These are phyloP conservation scores for Wickerhamomyces sp. DNA, from an alignment of 1,139 yeast genomes.

Conservation along the genomic window DNA sequence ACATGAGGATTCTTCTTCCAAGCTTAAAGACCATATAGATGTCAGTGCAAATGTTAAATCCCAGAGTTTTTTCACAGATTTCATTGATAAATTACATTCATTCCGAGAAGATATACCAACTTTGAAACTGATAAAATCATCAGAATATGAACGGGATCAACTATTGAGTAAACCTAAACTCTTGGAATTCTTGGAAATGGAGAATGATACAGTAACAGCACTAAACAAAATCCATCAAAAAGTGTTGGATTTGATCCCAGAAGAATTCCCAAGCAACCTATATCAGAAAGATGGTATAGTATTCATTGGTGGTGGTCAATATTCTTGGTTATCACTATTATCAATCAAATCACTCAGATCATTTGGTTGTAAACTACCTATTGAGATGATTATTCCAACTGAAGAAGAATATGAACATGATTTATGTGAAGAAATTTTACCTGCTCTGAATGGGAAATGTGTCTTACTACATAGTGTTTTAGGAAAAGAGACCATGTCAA, in stretches of 20 bases:
- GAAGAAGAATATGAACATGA: slow-evolving; percentile 43
- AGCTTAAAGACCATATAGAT: too few relatives aligned
- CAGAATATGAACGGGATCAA: slow-evolving; percentile 10
- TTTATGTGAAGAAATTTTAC: slow-evolving; percentile 48
- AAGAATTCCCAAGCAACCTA: slow-evolving; percentile 37
- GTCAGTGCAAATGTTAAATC: not conserved
- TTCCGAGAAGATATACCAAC: slow-evolving; percentile 12
- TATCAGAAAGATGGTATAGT: slow-evolving; percentile 71
- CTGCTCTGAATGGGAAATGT: slow-evolving; percentile 51
- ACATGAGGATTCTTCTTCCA: not conserved
- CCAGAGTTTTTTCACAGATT: slow-evolving; percentile 14
- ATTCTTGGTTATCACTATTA: slow-evolving; percentile 64
- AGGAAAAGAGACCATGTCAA: slow-evolving; percentile 28
- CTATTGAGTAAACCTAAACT: slow-evolving; percentile 12
- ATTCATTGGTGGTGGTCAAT: slow-evolving; percentile 74
- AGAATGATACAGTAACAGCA: slow-evolving; percentile 36
- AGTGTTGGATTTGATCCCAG: slow-evolving; percentile 42
- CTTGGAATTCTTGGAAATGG: slow-evolving; percentile 29
- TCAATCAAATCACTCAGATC: slow-evolving; percentile 59
- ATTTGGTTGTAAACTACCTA: slow-evolving; percentile 50
- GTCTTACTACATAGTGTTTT: slow-evolving; percentile 37
- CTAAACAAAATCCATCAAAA: slow-evolving; percentile 49
- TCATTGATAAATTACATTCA: slow-evolving; percentile 11
- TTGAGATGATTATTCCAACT: slow-evolving; percentile 57
- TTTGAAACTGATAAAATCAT: slow-evolving; percentile 5